These are phyloP conservation scores for Polytrichum commune DNA, from an alignment of 225 moss, liverwort and hornwort species.

Conservation along the genomic window DNA sequence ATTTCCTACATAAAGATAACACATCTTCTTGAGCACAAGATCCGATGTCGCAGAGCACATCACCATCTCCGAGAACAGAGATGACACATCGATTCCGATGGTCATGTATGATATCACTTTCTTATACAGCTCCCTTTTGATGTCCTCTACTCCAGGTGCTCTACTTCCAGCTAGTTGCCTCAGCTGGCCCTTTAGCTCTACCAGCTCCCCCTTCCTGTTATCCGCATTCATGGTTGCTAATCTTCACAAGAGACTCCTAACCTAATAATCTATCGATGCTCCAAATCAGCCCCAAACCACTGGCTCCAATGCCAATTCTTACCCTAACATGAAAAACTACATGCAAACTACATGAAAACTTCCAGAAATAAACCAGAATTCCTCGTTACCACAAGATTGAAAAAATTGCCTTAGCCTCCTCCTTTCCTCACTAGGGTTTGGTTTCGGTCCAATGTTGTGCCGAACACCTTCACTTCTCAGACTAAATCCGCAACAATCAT, in stretches of 20 bases:
- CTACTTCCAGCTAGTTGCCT: constrained; percentile 95
- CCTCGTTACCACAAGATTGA: neutral
- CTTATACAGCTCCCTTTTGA: constrained; percentile 93
- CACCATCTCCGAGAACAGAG: constrained; percentile 95
- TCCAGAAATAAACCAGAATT: too few relatives aligned
- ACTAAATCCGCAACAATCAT: neutral
- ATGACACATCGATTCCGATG: constrained; percentile 94
- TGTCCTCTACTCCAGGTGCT: constrained; percentile 81
- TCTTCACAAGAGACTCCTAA: neutral
- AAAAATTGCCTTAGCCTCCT: neutral
- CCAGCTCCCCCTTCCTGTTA: constrained; percentile 93
- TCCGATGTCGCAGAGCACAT: constrained; percentile 99
- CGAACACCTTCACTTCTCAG: too few relatives aligned
- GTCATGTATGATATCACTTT: constrained; percentile 98
- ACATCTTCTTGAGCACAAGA: constrained; percentile 96
- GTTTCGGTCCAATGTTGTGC: neutral
- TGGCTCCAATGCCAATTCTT: neutral
- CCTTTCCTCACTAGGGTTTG: neutral
- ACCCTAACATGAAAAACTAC: neutral
- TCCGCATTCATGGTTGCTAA: constrained; percentile 71
- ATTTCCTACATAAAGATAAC: constrained; percentile 96
- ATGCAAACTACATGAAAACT: too few relatives aligned
- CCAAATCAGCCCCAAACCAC: neutral
- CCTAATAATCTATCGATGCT: neutral
- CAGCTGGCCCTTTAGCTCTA: constrained; percentile 84